Evolutionary conservation across 2,329 filamentous ascomycete species (phyloP).

Genomic region (Talaromyces sp.): DNA sequence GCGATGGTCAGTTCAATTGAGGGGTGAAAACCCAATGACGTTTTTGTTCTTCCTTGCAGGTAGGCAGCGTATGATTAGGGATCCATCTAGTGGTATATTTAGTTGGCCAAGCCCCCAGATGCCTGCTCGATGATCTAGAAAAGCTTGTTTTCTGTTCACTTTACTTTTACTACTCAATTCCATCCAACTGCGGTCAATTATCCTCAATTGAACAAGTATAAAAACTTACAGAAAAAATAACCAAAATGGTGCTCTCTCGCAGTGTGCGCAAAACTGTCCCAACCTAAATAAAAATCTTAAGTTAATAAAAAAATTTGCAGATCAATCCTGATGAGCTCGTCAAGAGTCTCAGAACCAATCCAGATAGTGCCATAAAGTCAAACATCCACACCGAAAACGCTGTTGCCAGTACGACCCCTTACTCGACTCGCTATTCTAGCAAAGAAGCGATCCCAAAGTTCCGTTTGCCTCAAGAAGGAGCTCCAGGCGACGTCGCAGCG

Average conservation of each 20-base stretch:
- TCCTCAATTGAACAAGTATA: neutral
- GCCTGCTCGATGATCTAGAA: neutral
- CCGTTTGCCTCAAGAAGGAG: constrained; percentile 25
- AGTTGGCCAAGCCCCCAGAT: neutral
- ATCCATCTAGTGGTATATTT: neutral
- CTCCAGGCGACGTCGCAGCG: constrained; percentile 52
- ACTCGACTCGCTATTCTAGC: constrained; percentile 28
- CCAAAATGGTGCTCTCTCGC: constrained; percentile 3
- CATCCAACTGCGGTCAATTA: neutral
- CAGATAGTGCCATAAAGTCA: constrained; percentile 19
- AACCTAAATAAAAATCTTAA: neutral
- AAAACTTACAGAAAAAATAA: neutral
- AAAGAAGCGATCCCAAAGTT: constrained; percentile 29
- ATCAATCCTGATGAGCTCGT: constrained; percentile 24
- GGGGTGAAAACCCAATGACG: neutral
- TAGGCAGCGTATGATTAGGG: neutral
- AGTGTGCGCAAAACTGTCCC: neutral
- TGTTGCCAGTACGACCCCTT: constrained; percentile 22
- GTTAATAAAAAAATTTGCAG: constrained; percentile 11
- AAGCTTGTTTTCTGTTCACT: neutral
- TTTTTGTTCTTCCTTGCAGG: neutral
- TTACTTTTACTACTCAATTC: neutral
- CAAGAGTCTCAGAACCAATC: constrained; percentile 17
- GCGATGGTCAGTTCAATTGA: neutral
- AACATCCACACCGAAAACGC: constrained; percentile 23